Base-by-base conservation (phyloP, 257 asterid species). In the Orobanche coerulescens region DNA sequence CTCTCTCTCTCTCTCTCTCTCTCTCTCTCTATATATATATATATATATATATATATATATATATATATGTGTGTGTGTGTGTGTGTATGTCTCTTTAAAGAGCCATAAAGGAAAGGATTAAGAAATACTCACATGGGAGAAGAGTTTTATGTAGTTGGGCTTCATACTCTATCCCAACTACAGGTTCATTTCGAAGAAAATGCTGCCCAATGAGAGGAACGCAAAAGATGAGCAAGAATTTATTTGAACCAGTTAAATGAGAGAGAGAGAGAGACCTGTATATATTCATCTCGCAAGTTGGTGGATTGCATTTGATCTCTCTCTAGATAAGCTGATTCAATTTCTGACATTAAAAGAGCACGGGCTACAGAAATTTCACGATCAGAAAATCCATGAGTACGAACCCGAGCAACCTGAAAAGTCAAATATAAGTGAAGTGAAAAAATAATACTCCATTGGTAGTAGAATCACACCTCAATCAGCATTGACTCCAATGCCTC, bases 221-320 rank as follows among this genome's bases (percentile, higher is more conserved):
- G 58, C 48, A 55, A 69, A 51, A 60, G 61, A 52, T 33, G 69
- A 58, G 67, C 49, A 64, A 52, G 51, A 43, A 12, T 36, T 18
- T 49, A 55, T 47, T 28, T 56, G 49, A 42, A 58, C 65, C 66
- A 63, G 62, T 67, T 18, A 64, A 46, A 51, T 24, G 64, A 48
- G 62, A 25, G 64, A 53, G 47, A 28, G 37, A 28, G 40, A 15
- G 16, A 64, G 24, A 90, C 97, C 90, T 90, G 95, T 76, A 85
- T 71, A 71, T 83, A 90, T 76, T 90, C 97, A 77, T 87, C 97
- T 42, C 95, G 83, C 56, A 90, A 78, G 74, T 74, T 84, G 57
- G 90, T 78, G 7, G 97, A 90, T 73, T 87, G 97, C 83, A 85
- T 81, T 68, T 90, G 97, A 67, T 90, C 96, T 52, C 97, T 79